Percentiles rank a stretch among this genome's conserved stretches.
Conservation (phyloP, 139 green algal genomes). For the Yamagishiella unicocca region DNA sequence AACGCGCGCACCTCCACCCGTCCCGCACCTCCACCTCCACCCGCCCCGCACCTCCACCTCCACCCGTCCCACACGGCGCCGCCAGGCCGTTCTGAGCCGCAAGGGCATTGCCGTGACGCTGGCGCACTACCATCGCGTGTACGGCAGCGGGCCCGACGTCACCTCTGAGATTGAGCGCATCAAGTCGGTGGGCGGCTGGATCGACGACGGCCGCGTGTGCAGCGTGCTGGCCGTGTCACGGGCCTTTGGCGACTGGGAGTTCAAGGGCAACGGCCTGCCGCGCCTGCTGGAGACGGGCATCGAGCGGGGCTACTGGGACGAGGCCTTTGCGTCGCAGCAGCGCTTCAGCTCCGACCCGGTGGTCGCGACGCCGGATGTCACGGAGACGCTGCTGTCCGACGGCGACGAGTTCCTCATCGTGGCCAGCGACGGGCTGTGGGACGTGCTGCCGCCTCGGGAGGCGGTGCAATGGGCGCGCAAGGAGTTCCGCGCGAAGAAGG, state of each 20-base stretch:
- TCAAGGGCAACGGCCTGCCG: slow-evolving; percentile 69
- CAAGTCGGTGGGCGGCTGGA: slow-evolving; percentile 68
- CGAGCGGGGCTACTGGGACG: slow-evolving; percentile 55
- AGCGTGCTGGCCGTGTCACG: slow-evolving; percentile 74
- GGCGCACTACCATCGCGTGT: slow-evolving; percentile 68
- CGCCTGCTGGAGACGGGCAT: slow-evolving; percentile 61
- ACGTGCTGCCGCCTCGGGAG: slow-evolving; percentile 64
- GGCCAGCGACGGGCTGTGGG: slow-evolving; percentile 75
- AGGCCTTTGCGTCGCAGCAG: slow-evolving; percentile 44
- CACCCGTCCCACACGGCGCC: slow-evolving; percentile 8
- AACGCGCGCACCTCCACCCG: too few relatives aligned
- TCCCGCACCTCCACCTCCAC: too few relatives aligned
- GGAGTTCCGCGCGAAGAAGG: slow-evolving; percentile 48
- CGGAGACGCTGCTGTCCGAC: slow-evolving; percentile 32
- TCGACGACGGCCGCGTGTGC: slow-evolving; percentile 76
- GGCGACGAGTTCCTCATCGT: slow-evolving; percentile 77
- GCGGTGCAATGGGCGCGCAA: slow-evolving; percentile 60
- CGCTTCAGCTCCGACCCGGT: slow-evolving; percentile 71
- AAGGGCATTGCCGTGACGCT: slow-evolving; percentile 46
- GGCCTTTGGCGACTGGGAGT: slow-evolving; percentile 79
- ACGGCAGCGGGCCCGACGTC: slow-evolving; percentile 62
- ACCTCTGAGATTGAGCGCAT: slow-evolving; percentile 66
- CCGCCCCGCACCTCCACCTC: too few relatives aligned
- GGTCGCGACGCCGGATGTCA: slow-evolving; percentile 67
- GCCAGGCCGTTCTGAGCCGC: slow-evolving; percentile 58